Evolutionary conservation across 805 yeast species (phyloP), one percentile per base, ranked within the genome.

Genomic region (Wickerhamiella occidentalis): DNA sequence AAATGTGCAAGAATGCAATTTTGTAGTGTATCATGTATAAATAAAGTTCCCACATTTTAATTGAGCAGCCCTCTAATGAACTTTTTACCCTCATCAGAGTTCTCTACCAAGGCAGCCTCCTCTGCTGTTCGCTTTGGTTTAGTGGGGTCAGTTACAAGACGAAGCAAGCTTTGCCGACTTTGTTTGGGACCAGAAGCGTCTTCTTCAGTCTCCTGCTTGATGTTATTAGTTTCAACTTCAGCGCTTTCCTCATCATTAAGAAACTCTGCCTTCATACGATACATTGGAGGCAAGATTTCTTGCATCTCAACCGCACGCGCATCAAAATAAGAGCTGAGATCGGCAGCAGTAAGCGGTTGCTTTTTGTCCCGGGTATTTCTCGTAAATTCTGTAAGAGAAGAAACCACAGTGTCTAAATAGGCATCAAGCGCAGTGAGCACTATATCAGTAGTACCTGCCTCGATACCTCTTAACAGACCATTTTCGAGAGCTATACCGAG

Each of bases 401-500:
- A 92, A 5, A 90, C 65, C 9, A 88, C 68, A 52, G 78, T 76
- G 57, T 81, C 83, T 55, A 92, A 65, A 65, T 87, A 90, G 29
- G 75, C 71, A 60, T 90, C 96, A 40, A 92, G 68, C 0, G 96
- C 96, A n/a, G 83, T 64, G 19, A 79, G 68, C 54, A 88, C 62
- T 17, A 92, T 68, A 49, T 87, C 94, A n/a, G 84, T 75, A 5
- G 82, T 84, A 18, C 78, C 79, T n/a, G 80, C 74, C 41, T 78
- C 80, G n/a, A 90, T 71, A 13, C 79, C 77, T 0, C 95, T 95
- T 0, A 87, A 73, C 7, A 92, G 68, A 0, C 98, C 98, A 61
- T 86, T 79, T 59, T 92, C 97, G 58, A 96, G 73, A 55, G 92
- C 82, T 8, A 83, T 79, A 59, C 95, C 92, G 18, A 80, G 66